phyloP scores from a whole-genome alignment of 495 filamentous ascomycete species.

The Letharia columbiana region DNA sequence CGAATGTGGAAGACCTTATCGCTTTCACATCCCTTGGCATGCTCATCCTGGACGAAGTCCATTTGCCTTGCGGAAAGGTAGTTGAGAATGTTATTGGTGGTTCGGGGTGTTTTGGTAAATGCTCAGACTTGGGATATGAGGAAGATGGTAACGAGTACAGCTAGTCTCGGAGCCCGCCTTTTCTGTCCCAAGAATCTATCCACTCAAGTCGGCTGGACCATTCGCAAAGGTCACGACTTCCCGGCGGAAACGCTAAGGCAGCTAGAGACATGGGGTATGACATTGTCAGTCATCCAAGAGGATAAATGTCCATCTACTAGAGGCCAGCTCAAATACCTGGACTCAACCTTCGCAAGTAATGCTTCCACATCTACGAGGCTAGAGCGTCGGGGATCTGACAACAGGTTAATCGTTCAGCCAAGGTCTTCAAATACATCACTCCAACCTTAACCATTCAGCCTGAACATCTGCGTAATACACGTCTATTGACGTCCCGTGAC shows the following conservation, averaged over 20 bases:
- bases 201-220: conserved; percentile 21
- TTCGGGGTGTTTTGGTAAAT: conserved; percentile 32
- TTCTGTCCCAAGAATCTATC: conserved; percentile 22
- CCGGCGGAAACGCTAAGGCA: conserved; percentile 17
- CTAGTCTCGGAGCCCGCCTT: conserved; percentile 32
- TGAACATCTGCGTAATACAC: conserved; percentile 8
- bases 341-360: conserved; percentile 17
- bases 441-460: background rate
- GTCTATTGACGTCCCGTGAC: conserved; percentile 10
- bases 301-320: conserved; percentile 19
- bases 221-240: conserved; percentile 27
- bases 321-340: conserved; percentile 24
- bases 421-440: background rate
- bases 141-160: conserved; percentile 19
- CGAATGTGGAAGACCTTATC: background rate
- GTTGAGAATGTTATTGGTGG: conserved; percentile 32
- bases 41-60: conserved; percentile 34
- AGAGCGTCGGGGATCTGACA: conserved; percentile 16
- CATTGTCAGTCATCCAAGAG: conserved; percentile 10
- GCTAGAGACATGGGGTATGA: conserved; percentile 24
- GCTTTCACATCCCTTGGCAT: conserved; percentile 26
- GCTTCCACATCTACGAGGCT: background rate
- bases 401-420: background rate
- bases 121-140: background rate
- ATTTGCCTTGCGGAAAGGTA: conserved; percentile 22